A percentile compares a stretch with the other conserved stretches of the same genome.
phyloP scores from a whole-genome alignment of 768 basidiomycete species.

The Suillus plorans region DNA sequence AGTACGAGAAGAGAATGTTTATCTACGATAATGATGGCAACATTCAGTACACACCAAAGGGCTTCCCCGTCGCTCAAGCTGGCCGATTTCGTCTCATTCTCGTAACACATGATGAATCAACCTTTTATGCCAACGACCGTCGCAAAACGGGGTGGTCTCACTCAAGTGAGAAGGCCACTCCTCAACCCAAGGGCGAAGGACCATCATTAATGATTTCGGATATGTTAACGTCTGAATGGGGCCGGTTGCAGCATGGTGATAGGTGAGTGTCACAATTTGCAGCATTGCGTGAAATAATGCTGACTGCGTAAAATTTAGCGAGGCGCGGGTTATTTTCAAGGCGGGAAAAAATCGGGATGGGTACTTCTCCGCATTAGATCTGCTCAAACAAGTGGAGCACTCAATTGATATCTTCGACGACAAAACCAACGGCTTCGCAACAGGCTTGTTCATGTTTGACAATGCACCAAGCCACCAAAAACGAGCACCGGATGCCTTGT shows the following conservation, averaged over 20 bases:
- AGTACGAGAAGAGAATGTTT: not conserved
- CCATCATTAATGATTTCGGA: not conserved
- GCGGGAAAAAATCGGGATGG: slow-evolving; percentile 25
- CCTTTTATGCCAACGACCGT: not conserved
- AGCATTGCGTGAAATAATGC: not conserved
- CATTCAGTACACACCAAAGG: not conserved
- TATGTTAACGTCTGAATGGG: not conserved
- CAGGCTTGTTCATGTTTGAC: slow-evolving; percentile 25
- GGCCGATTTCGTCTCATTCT: not conserved
- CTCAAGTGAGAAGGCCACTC: not conserved
- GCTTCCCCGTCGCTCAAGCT: not conserved
- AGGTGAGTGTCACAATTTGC: not conserved
- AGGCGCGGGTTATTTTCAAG: slow-evolving; percentile 15
- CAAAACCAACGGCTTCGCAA: slow-evolving; percentile 13
- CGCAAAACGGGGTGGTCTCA: not conserved
- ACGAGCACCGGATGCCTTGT: slow-evolving; percentile 21
- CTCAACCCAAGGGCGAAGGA: not conserved
- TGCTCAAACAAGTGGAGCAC: slow-evolving; percentile 17
- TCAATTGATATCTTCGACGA: slow-evolving; percentile 23
- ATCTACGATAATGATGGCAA: not conserved
- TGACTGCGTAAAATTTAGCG: not conserved
- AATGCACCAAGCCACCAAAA: slow-evolving; percentile 29
- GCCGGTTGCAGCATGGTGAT: not conserved
- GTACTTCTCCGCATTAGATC: slow-evolving; percentile 23
- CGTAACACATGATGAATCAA: not conserved